Base-by-base conservation (phyloP, 148 eudicot species). In the Mesembryanthemum crystallinum region DNA sequence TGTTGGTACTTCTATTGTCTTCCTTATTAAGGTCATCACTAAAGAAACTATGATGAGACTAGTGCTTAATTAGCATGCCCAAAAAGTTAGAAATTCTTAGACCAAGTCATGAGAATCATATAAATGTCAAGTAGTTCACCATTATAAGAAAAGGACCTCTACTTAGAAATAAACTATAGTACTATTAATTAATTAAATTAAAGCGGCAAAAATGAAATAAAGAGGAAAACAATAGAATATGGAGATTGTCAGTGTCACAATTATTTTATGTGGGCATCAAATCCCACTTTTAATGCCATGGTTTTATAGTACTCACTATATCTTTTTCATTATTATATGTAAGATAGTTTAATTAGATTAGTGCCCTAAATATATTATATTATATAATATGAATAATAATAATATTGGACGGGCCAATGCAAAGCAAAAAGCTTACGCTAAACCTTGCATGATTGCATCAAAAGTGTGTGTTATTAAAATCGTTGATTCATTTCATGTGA, bases 381-480 rank as follows among this genome's bases (percentile, higher is more conserved):
- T 12, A 30, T 54, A 27, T 17, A 17, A 33, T 18, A 12, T 24
- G 14, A 11, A 35, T 17, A 17, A 33, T 18, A 12, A 14, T 13
- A 11, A 35, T 55, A 9, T 55, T 57, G 27, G 61, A 18, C 61
- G 1, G 61, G 66, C 66, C 66, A 72, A 72, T 58, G 66, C 35
- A 35, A 59, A n/a, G n/a, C n/a, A n/a, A n/a, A n/a, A 72, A 37
- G 51, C 27, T 35, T 33, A 55, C 49, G 51, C 64, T 57, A 35
- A 57, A 72, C 32, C 29, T 71, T 21, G 63, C 74, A 58, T 72
- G 13, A 35, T 33, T 69, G 60, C 60, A 25, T 49, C 15, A n/a
- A 52, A 49, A 51, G 39, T 70, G 10, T 7, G 6, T 57, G n/a
- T 3, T 66, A 52, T 6, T 28, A 72, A 72, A 25, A 39, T 21